Conservation (phyloP, 495 filamentous ascomycete genomes). For the Penicillium herquei region DNA sequence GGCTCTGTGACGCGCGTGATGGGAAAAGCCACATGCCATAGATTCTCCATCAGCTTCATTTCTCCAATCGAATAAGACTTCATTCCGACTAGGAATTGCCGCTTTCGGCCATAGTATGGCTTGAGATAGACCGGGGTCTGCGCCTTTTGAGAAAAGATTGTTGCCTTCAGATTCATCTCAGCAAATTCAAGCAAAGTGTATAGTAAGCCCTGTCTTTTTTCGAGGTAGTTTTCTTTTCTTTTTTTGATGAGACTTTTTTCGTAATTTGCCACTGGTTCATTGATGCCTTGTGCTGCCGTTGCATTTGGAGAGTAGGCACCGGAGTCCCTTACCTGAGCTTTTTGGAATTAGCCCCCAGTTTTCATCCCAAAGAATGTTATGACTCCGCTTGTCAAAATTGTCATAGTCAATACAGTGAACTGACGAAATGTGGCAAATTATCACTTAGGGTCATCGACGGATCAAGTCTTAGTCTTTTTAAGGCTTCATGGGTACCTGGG, state of each 20-base stretch:
- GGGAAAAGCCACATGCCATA: constrained; percentile 17
- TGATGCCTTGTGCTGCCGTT: constrained; percentile 13
- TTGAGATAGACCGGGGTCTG: constrained; percentile 5
- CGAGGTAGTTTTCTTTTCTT: background rate
- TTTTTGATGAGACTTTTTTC: background rate
- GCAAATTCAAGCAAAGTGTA: background rate
- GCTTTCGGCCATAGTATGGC: background rate
- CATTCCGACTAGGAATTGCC: background rate
- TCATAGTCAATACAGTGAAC: constrained; percentile 3
- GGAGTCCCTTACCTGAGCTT: constrained; percentile 2
- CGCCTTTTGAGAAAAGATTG: background rate
- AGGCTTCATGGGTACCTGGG: too few relatives aligned
- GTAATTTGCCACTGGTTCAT: constrained; percentile 1
- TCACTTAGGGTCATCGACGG: background rate
- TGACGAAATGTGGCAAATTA: constrained; percentile 9
- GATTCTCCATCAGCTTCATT: background rate
- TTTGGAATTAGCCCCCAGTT: background rate
- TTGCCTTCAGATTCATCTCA: background rate
- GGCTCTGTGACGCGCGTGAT: constrained; percentile 16
- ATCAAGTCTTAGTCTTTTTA: too few relatives aligned
- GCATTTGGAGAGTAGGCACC: constrained; percentile 7
- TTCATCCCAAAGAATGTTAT: background rate
- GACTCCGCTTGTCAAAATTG: constrained; percentile 5
- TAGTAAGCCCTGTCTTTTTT: background rate
- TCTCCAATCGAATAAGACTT: constrained; percentile 12